A percentile compares a stretch with the other conserved stretches of the same genome.
phyloP scores from a whole-genome alignment of 108 stramenopile species.

The Fistulifera pelliculosa region DNA sequence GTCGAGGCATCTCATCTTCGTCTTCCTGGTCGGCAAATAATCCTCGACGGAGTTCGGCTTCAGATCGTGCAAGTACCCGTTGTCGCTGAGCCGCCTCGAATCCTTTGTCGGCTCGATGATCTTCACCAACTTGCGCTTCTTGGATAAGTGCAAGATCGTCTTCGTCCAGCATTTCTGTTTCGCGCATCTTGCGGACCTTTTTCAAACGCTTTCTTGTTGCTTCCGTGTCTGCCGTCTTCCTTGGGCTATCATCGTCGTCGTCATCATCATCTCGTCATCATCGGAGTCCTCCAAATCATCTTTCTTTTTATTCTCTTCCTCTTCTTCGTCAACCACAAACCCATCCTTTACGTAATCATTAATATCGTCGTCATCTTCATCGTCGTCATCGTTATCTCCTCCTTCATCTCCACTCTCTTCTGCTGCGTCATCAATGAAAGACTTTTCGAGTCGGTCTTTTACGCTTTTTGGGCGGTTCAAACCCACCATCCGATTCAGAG shows the following conservation, averaged over 20 bases:
- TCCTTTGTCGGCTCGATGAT: slow-evolving; percentile 20
- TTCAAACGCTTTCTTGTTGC: slow-evolving; percentile 11
- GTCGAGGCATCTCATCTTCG: slow-evolving; percentile 30
- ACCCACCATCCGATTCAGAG: slow-evolving; percentile 8
- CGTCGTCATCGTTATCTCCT: slow-evolving; percentile 66
- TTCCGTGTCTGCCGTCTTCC: slow-evolving; percentile 16
- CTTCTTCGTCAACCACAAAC: slow-evolving; percentile 83
- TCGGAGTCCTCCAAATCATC: slow-evolving; percentile 59
- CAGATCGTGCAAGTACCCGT: slow-evolving; percentile 42
- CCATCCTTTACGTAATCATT: slow-evolving; percentile 83
- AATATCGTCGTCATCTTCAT: slow-evolving; percentile 61
- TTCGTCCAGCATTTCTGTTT: slow-evolving; percentile 60
- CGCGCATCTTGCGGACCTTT: slow-evolving; percentile 42
- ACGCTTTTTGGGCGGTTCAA: slow-evolving; percentile 2
- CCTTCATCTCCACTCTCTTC: slow-evolving; percentile 72
- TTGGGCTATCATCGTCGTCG: slow-evolving; percentile 27
- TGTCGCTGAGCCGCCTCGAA: slow-evolving; percentile 15
- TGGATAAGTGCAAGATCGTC: slow-evolving; percentile 79
- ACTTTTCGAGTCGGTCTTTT: slow-evolving; percentile 12
- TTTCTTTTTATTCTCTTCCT: slow-evolving; percentile 28
- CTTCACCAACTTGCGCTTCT: slow-evolving; percentile 34
- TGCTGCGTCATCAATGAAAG: slow-evolving; percentile 79
- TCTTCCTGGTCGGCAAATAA: slow-evolving; percentile 64
- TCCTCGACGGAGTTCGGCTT: slow-evolving; percentile 56
- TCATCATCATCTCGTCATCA: slow-evolving; percentile 75